Conservation (phyloP, 108 stramenopile genomes). For the Nitzschia sp. region DNA sequence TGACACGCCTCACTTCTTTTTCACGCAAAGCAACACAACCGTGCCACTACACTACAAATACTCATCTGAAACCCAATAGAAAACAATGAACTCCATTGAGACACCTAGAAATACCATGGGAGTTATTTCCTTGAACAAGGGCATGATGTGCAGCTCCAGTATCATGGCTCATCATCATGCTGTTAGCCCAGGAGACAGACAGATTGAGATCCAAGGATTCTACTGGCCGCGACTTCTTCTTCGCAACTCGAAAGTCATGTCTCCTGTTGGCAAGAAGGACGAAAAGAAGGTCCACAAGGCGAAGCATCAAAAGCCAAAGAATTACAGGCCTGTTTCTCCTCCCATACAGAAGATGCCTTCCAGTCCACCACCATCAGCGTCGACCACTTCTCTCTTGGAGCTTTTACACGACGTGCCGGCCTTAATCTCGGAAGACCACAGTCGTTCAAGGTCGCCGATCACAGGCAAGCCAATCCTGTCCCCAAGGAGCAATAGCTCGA, state of each 20-base stretch:
- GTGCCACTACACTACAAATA: background rate
- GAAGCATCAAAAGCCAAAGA: background rate
- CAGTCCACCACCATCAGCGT: background rate
- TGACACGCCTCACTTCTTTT: background rate
- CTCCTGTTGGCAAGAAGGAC: background rate
- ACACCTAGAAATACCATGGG: too few relatives aligned
- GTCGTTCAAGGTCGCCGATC: background rate
- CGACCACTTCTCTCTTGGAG: background rate
- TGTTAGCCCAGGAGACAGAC: too few relatives aligned
- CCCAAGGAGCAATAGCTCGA: background rate
- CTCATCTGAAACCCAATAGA: background rate
- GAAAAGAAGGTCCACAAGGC: constrained; percentile 16
- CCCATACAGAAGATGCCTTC: background rate
- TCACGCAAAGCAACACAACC: background rate
- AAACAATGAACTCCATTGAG: background rate
- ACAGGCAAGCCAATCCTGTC: constrained; percentile 17
- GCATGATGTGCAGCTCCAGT: constrained; percentile 5
- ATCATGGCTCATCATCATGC: background rate
- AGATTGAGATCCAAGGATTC: constrained; percentile 12
- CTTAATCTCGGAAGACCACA: background rate
- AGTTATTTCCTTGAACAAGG: background rate
- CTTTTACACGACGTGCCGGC: background rate
- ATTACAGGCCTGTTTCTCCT: background rate
- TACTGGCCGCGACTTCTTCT: constrained; percentile 17
- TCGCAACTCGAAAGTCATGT: background rate